phyloP scores from a whole-genome alignment of 116 monocot genomes.

The Iris pallida region DNA sequence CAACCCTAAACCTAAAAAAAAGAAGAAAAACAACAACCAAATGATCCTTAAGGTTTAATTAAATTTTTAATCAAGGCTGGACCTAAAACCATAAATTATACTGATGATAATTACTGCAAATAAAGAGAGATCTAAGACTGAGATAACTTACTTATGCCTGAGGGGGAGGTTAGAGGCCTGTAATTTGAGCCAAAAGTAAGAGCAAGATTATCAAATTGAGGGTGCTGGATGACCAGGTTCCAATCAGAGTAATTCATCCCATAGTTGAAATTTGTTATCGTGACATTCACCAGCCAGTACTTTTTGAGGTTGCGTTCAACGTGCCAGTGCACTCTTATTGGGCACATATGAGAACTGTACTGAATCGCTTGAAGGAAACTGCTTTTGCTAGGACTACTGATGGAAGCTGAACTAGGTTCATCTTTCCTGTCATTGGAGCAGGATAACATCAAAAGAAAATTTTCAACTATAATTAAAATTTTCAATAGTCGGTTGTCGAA shows the following conservation, averaged over 20 bases:
- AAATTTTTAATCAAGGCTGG: no score
- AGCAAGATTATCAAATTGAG: conserved; percentile 65
- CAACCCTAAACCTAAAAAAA: no score
- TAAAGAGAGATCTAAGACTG: no score
- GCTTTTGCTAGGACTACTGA: conserved; percentile 41
- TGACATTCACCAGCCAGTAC: conserved; percentile 69
- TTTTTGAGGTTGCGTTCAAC: conserved; percentile 75
- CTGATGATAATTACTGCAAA: no score
- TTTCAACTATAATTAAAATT: not conserved
- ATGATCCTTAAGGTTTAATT: no score
- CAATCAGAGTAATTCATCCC: conserved; percentile 71
- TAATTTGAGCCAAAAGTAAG: conserved; percentile 62
- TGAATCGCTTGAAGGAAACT: conserved; percentile 50
- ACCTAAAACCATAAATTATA: no score
- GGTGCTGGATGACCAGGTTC: conserved; percentile 68
- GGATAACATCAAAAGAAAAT: not conserved
- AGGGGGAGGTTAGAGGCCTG: conserved; percentile 54
- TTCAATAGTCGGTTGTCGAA: not conserved
- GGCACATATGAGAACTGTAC: conserved; percentile 79
- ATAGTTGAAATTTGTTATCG: conserved; percentile 76
- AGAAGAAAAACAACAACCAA: no score
- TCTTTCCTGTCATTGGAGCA: conserved; percentile 2
- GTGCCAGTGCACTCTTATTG: no score
- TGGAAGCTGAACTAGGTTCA: conserved; percentile 4
- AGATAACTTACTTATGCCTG: conserved; percentile 61